Conservation (phyloP, 257 asterid species). For the Asclepias syriaca region DNA sequence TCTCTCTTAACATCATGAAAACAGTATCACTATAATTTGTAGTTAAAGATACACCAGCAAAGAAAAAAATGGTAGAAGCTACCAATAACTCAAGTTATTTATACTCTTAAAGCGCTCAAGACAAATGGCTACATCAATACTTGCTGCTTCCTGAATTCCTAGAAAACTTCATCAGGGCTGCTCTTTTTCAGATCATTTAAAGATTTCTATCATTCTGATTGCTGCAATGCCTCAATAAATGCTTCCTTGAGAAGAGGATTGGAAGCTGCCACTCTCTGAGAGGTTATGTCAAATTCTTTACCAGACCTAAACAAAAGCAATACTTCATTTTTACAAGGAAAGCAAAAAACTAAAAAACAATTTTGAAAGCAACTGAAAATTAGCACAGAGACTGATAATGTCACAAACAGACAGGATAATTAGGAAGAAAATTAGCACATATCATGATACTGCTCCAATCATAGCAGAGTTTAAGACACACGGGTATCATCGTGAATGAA, state of each 20-base stretch:
- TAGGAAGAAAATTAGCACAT: not conserved
- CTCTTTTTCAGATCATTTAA: constrained; percentile 10
- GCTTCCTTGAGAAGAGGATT: constrained; percentile 58
- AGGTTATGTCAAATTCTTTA: constrained; percentile 53
- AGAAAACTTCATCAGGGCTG: constrained; percentile 1
- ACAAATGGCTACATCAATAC: not conserved
- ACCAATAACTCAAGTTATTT: not conserved
- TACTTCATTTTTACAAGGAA: not conserved
- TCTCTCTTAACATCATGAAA: not conserved
- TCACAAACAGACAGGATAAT: not conserved
- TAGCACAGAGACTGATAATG: not conserved
- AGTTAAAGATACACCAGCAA: not conserved
- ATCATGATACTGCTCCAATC: not conserved
- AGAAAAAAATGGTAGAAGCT: not conserved
- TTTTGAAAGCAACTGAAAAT: not conserved
- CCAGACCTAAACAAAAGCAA: constrained; percentile 48
- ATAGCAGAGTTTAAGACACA: not conserved
- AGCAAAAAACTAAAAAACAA: not conserved
- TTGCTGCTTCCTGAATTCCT: not conserved
- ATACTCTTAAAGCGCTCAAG: not conserved
- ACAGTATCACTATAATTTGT: not conserved
- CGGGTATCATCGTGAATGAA: not conserved
- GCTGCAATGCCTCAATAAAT: constrained; percentile 54
- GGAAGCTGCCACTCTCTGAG: constrained; percentile 78
- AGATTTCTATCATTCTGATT: constrained; percentile 38